Percentiles rank a stretch among this genome's conserved stretches.
phyloP scores from a whole-genome alignment of 129 eudicot species.

The Helichrysum umbraculigerum region DNA sequence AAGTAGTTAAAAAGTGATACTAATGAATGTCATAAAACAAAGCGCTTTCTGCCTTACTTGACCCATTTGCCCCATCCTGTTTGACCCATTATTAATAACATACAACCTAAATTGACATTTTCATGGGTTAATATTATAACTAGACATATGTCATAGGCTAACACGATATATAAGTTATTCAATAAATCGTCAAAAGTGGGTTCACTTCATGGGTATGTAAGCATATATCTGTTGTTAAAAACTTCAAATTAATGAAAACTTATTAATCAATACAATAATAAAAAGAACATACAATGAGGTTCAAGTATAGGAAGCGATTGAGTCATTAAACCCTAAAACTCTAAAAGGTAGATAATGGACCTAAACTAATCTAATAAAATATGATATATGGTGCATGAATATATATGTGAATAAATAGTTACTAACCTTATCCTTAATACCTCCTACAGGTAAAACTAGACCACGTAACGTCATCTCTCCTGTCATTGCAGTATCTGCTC shows the following conservation, averaged over 20 bases:
- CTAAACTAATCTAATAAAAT: too few relatives aligned
- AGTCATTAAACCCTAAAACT: too few relatives aligned
- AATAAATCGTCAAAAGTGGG: background rate
- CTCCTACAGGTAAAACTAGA: constrained; percentile 89
- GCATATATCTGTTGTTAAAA: too few relatives aligned
- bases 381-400: background rate
- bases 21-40: background rate
- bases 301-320: too few relatives aligned
- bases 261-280: too few relatives aligned
- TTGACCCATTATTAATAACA: background rate
- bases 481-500: constrained; percentile 97
- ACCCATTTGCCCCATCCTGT: background rate
- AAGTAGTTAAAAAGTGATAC: background rate
- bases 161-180: background rate
- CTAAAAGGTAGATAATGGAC: too few relatives aligned
- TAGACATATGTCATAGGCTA: background rate
- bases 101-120: background rate
- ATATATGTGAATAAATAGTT: constrained; percentile 17
- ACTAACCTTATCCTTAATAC: constrained; percentile 87
- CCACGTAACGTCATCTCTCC: constrained; percentile 96
- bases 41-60: background rate
- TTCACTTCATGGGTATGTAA: background rate
- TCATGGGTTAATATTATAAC: background rate
- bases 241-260: too few relatives aligned
- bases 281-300: too few relatives aligned